Evolutionary conservation across 345 rosid species (phyloP).

Genomic region (Citrus cavaleriei): DNA sequence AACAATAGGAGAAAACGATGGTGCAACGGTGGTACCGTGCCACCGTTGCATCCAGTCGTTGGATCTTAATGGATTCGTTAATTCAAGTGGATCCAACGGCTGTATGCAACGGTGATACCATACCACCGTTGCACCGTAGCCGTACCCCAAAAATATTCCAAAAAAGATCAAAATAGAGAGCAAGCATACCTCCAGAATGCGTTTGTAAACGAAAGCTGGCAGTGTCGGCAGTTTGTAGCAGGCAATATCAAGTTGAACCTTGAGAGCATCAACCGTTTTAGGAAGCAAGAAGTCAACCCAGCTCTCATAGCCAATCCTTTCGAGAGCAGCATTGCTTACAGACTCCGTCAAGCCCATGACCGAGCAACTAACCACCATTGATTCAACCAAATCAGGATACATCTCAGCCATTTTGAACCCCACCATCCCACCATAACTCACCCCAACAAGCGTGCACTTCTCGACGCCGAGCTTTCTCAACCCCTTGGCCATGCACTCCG

Average conservation of each 20-base stretch:
- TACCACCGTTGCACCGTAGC: no score
- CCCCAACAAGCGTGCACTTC: conserved; percentile 36
- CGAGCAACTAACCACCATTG: conserved; percentile 31
- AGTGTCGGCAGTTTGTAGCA: conserved; percentile 12
- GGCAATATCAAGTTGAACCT: conserved; percentile 1
- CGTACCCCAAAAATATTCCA: no score
- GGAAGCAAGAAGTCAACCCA: conserved; percentile 43
- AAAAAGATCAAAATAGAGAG: no score
- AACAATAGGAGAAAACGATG: no score
- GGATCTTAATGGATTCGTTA: accelerated
- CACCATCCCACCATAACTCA: conserved; percentile 46
- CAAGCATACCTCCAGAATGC: conserved; percentile 28
- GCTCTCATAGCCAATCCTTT: conserved; percentile 23
- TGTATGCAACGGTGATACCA: no score
- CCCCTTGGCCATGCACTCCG: conserved; percentile 34
- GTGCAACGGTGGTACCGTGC: no score
- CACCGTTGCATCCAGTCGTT: accelerated
- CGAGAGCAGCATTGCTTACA: background rate
- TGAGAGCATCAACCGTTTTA: conserved; percentile 10
- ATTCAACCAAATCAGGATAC: conserved; percentile 36
- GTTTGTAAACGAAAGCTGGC: conserved; percentile 23
- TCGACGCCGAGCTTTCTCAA: conserved; percentile 37
- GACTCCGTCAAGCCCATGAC: conserved; percentile 39
- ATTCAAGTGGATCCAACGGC: no score
- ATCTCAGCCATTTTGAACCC: conserved; percentile 42